phyloP scores from a whole-genome alignment of 225 moss, liverwort and hornwort genomes.

The Antitrichia curtipendula region DNA sequence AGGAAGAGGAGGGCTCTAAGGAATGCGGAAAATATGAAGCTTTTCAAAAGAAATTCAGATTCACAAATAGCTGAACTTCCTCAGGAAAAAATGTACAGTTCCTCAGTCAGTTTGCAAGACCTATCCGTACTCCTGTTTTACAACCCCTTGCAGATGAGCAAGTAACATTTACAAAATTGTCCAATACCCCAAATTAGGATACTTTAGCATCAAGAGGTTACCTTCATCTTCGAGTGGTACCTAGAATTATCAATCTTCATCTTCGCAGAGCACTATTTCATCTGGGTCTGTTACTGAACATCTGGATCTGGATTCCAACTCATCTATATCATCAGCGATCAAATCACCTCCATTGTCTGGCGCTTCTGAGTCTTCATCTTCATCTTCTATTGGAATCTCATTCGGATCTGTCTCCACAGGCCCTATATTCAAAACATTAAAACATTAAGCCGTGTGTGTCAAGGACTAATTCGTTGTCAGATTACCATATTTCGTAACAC shows the following conservation, averaged over 20 bases:
- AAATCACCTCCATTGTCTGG: conserved; percentile 1
- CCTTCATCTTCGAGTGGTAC: background rate
- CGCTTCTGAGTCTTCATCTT: conserved; percentile 36
- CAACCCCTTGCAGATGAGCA: background rate
- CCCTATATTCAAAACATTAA: background rate
- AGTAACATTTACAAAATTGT: background rate
- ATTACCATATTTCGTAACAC: background rate
- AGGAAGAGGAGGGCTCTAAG: background rate
- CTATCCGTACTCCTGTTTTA: background rate
- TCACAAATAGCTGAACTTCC: background rate
- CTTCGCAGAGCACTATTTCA: conserved; percentile 19
- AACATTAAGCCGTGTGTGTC: background rate
- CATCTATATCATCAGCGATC: conserved; percentile 31
- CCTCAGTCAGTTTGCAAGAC: background rate
- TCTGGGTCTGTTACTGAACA: background rate
- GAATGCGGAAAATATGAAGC: background rate
- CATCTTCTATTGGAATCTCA: conserved; percentile 64
- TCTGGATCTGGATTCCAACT: conserved; percentile 26
- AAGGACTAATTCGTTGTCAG: background rate
- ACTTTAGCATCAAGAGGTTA: background rate
- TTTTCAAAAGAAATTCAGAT: background rate
- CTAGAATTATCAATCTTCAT: background rate
- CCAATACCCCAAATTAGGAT: background rate
- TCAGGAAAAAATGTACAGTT: background rate
- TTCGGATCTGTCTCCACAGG: conserved; percentile 42